Base-by-base conservation (phyloP, 495 filamentous ascomycete species). In the Tuber indicum region DNA sequence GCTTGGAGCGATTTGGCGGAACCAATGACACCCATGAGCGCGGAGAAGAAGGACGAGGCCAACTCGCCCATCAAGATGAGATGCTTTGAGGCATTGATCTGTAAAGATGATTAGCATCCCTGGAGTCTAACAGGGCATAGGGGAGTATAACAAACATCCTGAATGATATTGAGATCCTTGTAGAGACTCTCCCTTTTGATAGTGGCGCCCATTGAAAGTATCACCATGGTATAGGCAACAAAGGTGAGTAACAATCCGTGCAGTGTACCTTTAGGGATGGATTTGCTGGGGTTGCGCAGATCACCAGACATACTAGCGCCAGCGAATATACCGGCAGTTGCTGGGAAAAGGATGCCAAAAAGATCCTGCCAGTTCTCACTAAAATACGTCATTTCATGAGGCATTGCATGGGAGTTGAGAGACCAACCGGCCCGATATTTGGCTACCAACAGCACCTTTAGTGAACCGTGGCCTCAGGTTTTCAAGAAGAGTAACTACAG, bases 301-400 rank as follows among this genome's bases (percentile, higher is more conserved):
- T 97, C 93, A 3, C 93, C 93, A 16, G 93, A 96, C 93, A 97
- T 96, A 77, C 91, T 94, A 4, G 93, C 93, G n/a, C 93, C 93
- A 46, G 89, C 89, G 80, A 89, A 89, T 72, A 90, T 90, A 4
- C 89, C 89, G 41, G 88, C 87, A 19, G 93, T 96, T 0, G 93
- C 93, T 70, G 93, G 93, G 78, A 94, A 97, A 17, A 97, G 83
- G 75, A 97, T 93, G 23, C 93, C 93, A 84, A 97, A 97, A 32
- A 97, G 86, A 77, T 94, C 90, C 77, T 94, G 92, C 75, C 93
- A 96, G 44, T 87, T 96, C 76, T 92, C 92, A 75, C 88, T 86
- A 75, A 23, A 76, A 26, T 26, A 6, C 17, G 72, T 81, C 45
- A 81, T 71, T 70, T 44, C 19, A 10, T 9, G 39, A 69, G 36